Conservation (phyloP, 495 filamentous ascomycete genomes). For the Podospora pseudopauciseta region DNA sequence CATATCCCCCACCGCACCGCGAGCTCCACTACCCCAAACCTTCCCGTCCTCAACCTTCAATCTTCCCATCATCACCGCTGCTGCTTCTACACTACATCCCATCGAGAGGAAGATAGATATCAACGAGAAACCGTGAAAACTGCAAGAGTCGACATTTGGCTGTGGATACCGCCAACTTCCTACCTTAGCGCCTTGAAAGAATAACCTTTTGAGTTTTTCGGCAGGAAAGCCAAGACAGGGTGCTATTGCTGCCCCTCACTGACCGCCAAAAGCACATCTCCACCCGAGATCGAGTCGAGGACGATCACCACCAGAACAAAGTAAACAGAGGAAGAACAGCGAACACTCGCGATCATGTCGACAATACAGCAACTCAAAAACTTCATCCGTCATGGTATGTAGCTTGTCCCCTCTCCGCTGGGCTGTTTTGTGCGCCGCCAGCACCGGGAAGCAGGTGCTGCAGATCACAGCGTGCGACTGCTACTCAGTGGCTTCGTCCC, state of each 20-base stretch:
- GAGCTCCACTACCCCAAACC: background rate
- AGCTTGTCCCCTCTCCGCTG: slow-evolving; percentile 3
- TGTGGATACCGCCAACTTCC: background rate
- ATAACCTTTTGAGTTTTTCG: background rate
- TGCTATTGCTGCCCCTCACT: slow-evolving; percentile 2
- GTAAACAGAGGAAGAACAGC: background rate
- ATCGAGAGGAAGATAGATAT: too few species aligned
- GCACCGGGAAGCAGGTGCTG: background rate
- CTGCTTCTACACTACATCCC: background rate
- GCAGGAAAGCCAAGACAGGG: slow-evolving; percentile 5
- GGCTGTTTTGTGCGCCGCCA: background rate
- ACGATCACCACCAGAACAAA: background rate
- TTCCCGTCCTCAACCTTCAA: too few species aligned
- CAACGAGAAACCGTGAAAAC: background rate
- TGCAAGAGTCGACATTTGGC: background rate
- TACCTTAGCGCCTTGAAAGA: background rate
- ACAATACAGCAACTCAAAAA: slow-evolving; percentile 84
- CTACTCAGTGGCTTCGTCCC: background rate
- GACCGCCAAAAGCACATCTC: background rate
- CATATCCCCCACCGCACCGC: background rate
- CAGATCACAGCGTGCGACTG: background rate
- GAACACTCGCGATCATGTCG: slow-evolving; percentile 52
- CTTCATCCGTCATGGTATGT: slow-evolving; percentile 88
- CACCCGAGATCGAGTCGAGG: background rate
- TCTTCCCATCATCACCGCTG: background rate